These are phyloP conservation scores for Candida montana DNA, from an alignment of 805 yeast genomes.

Conservation along the genomic window DNA sequence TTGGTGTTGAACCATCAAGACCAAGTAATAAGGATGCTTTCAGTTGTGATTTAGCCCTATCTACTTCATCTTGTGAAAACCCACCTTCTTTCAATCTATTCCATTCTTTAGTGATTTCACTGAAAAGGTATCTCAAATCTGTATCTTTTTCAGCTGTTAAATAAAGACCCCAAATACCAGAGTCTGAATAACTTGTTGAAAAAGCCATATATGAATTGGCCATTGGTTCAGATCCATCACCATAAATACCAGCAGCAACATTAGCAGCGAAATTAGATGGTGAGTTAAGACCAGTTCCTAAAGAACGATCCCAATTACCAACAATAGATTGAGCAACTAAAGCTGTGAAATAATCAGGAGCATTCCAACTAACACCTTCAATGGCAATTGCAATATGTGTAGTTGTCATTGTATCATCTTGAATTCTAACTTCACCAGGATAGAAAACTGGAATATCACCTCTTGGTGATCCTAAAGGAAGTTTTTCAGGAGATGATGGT, in stretches of 20 bases:
- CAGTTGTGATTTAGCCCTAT: constrained; percentile 89
- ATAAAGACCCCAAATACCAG: constrained; percentile 97
- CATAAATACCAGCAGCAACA: constrained; percentile 51
- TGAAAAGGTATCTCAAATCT: constrained; percentile 60
- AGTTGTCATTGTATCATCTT: constrained; percentile 76
- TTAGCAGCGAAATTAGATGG: constrained; percentile 78
- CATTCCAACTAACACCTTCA: constrained; percentile 98
- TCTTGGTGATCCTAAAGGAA: constrained; percentile 62
- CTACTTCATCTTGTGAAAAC: constrained; percentile 79
- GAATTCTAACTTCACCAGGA: constrained; percentile 81
- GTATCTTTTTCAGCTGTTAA: constrained; percentile 69
- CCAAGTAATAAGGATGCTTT: constrained; percentile 88
- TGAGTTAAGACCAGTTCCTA: constrained; percentile 76
- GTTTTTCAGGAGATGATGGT: constrained; percentile 44
- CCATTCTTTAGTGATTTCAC: constrained; percentile 85
- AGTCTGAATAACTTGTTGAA: constrained; percentile 94
- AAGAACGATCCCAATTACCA: constrained; percentile 95
- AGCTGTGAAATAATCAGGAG: constrained; percentile 92
- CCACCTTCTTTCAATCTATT: constrained; percentile 73
- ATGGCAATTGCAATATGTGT: constrained; percentile 91
- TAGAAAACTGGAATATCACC: constrained; percentile 71
- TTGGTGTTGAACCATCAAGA: constrained; percentile 90
- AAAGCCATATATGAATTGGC: constrained; percentile 96
- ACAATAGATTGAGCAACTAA: constrained; percentile 94
- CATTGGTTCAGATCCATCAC: constrained; percentile 53